These are phyloP conservation scores for Salix dunnii DNA, from an alignment of 345 rosid genomes.

Conservation along the genomic window DNA sequence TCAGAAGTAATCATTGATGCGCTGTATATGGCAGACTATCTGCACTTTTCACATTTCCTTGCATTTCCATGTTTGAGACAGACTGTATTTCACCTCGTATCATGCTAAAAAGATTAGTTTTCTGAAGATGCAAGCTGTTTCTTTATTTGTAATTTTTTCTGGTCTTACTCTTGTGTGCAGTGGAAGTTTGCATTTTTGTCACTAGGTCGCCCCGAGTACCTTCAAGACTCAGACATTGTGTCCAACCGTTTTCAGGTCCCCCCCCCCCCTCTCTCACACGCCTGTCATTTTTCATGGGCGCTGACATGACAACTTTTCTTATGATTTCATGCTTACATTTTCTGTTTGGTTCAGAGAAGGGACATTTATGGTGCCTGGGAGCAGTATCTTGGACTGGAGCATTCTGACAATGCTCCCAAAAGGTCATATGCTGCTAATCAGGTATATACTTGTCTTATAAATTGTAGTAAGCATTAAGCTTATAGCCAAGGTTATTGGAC, in stretches of 20 bases:
- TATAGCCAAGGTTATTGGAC: neutral
- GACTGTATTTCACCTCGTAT: neutral
- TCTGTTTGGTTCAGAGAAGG: conserved; percentile 47
- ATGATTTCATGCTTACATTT: neutral
- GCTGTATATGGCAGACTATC: neutral
- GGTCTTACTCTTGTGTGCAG: conserved; percentile 7
- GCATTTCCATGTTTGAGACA: neutral
- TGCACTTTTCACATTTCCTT: neutral
- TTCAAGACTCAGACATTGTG: conserved; percentile 29
- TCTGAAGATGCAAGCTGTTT: neutral
- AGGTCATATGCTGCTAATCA: conserved; percentile 76
- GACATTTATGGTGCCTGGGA: conserved; percentile 96
- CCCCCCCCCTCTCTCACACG: neutral
- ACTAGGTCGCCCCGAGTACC: conserved; percentile 66
- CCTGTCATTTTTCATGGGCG: neutral
- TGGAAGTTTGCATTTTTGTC: conserved; percentile 48
- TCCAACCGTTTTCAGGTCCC: conserved; percentile 32
- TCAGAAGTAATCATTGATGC: neutral
- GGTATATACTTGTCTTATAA: conserved; percentile 32
- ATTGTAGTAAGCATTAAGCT: neutral
- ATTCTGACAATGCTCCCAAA: conserved; percentile 76
- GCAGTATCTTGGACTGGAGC: conserved; percentile 97
- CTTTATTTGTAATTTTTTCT: neutral
- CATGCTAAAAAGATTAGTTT: neutral
- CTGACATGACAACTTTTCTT: neutral